Conservation (phyloP, 176 grass and related monocot species). For the Lolium perenne region DNA sequence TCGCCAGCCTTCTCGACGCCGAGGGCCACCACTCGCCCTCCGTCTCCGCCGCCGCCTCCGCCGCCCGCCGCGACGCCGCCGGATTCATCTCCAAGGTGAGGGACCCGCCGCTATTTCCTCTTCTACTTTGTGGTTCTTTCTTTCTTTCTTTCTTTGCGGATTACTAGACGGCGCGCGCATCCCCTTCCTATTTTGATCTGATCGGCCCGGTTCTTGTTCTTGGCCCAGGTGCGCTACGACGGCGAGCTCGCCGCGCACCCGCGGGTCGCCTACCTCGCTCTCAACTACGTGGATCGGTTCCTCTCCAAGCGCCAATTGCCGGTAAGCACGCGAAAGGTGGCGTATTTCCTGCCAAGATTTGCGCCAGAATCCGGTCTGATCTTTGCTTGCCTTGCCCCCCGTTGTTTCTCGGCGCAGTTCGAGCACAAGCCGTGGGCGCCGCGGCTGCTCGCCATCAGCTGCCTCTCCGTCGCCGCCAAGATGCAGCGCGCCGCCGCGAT, state of each 20-base stretch:
- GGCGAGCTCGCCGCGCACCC: slow-evolving; percentile 63
- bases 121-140: not conserved
- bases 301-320: slow-evolving; percentile 81
- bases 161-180: not conserved
- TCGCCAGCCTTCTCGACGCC: slow-evolving; percentile 51
- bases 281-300: slow-evolving; percentile 97
- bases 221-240: slow-evolving; percentile 59
- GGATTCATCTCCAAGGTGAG: slow-evolving; percentile 77
- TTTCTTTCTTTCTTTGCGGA: not conserved
- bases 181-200: slow-evolving; percentile 35
- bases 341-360: slow-evolving; percentile 21
- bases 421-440: slow-evolving; percentile 75
- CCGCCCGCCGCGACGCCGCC: slow-evolving; percentile 56
- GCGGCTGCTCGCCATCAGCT: slow-evolving; percentile 80
- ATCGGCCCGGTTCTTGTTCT: not conserved
- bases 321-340: slow-evolving; percentile 46
- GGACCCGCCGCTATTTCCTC: not conserved
- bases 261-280: slow-evolving; percentile 86
- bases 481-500: slow-evolving; percentile 76
- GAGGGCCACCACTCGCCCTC: slow-evolving; percentile 66
- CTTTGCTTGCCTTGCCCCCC: not conserved
- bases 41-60: slow-evolving; percentile 46
- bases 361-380: slow-evolving; percentile 47
- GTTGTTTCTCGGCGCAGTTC: slow-evolving; percentile 32
- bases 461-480: slow-evolving; percentile 93